phyloP scores from a whole-genome alignment of 768 basidiomycete species.

The Solioccasus polychromus region DNA sequence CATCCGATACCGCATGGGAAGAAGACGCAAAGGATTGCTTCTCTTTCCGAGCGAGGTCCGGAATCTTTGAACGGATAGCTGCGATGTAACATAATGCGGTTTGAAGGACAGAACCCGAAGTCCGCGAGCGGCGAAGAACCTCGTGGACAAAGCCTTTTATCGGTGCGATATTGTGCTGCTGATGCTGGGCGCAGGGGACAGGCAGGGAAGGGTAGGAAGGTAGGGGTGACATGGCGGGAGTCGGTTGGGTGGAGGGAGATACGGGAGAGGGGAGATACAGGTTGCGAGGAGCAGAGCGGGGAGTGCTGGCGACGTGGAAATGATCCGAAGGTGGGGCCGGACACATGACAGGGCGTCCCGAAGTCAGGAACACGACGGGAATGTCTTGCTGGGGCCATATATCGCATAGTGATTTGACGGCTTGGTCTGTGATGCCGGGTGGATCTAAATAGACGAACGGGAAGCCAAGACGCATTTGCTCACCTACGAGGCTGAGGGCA shows the following conservation, averaged over 20 bases:
- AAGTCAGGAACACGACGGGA: slow-evolving; percentile 52
- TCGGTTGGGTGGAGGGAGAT: slow-evolving; percentile 46
- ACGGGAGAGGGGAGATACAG: slow-evolving; percentile 52
- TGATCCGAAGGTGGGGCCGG: slow-evolving; percentile 13
- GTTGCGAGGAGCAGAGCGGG: slow-evolving; percentile 24
- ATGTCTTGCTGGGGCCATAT: slow-evolving; percentile 81
- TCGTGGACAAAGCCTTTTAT: slow-evolving; percentile 84
- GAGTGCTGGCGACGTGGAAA: slow-evolving; percentile 1
- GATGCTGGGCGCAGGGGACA: slow-evolving; percentile 8
- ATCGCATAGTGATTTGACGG: slow-evolving; percentile 71
- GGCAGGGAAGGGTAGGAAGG: slow-evolving; percentile 26
- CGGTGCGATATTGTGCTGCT: slow-evolving; percentile 44
- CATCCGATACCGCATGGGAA: slow-evolving; percentile 40
- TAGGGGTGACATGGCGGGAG: slow-evolving; percentile 27
- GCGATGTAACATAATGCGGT: slow-evolving; percentile 87
- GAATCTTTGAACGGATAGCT: slow-evolving; percentile 70
- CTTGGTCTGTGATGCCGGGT: slow-evolving; percentile 55
- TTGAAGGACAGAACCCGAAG: slow-evolving; percentile 79
- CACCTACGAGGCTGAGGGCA: slow-evolving; percentile 68
- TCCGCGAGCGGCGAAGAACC: slow-evolving; percentile 82
- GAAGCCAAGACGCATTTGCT: slow-evolving; percentile 30
- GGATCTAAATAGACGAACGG: slow-evolving; percentile 8
- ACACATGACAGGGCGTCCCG: slow-evolving; percentile 27
- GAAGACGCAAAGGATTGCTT: slow-evolving; percentile 41
- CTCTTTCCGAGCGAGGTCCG: slow-evolving; percentile 56